phyloP scores from a whole-genome alignment of 768 basidiomycete species.

The Coprinopsis cinerea region DNA sequence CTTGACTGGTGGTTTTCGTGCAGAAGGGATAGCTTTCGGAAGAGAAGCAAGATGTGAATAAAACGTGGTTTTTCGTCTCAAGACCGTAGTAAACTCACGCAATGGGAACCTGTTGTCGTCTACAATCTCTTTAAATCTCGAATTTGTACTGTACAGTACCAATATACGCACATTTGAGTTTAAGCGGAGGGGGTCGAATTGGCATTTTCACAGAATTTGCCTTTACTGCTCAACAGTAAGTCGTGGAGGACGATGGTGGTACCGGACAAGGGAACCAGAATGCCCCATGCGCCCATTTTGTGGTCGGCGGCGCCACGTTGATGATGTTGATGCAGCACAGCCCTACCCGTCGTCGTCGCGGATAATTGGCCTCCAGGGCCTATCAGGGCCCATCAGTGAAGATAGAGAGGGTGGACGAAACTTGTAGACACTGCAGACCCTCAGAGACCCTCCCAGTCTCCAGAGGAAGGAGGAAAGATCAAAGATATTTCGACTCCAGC shows the following conservation, averaged over 20 bases:
- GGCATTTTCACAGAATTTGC: constrained; percentile 8
- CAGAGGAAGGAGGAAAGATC: too few species aligned
- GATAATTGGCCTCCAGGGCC: too few species aligned
- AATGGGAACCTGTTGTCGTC: constrained; percentile 34
- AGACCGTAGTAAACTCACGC: too few species aligned
- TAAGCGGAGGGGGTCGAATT: constrained; percentile 36
- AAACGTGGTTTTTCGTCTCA: too few species aligned
- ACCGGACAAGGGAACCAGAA: constrained; percentile 31
- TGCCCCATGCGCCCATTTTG: constrained; percentile 4
- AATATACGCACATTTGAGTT: constrained; percentile 31
- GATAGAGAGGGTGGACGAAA: too few species aligned
- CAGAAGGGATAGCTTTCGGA: constrained; percentile 14
- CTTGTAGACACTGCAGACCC: too few species aligned
- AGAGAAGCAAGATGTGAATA: too few species aligned
- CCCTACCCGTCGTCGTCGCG: neutral
- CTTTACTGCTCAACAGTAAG: constrained; percentile 28
- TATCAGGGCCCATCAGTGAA: too few species aligned
- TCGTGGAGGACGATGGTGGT: constrained; percentile 25
- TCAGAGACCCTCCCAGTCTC: too few species aligned
- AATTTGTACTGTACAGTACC: neutral
- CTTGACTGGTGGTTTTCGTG: constrained; percentile 21
- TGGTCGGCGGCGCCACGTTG: neutral
- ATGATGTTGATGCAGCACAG: neutral
- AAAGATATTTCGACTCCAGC: too few species aligned
- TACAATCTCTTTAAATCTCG: constrained; percentile 6